Conservation (phyloP, 805 yeast genomes). For the Candida tammaniensis region DNA sequence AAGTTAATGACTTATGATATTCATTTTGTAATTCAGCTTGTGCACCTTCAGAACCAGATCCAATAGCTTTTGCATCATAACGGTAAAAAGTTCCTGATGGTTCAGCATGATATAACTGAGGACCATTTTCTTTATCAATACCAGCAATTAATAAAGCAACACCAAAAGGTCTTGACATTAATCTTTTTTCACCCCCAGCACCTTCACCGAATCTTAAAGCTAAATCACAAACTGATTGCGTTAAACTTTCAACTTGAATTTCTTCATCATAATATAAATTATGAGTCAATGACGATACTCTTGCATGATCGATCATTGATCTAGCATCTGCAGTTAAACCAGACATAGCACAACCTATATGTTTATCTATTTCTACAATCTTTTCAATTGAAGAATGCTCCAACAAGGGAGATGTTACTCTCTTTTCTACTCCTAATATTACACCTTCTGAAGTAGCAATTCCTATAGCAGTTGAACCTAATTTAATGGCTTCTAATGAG, state of each 20-base stretch:
- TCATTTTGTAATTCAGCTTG: conserved; percentile 96
- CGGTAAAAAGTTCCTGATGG: conserved; percentile 98
- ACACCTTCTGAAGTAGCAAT: conserved; percentile 95
- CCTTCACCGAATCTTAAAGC: conserved; percentile 98
- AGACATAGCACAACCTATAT: conserved; percentile 98
- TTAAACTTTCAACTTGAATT: conserved; percentile 86
- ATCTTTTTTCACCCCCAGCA: conserved; percentile 90
- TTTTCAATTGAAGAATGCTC: conserved; percentile 95
- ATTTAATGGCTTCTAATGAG: conserved; percentile 93
- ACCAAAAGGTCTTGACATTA: conserved; percentile 98
- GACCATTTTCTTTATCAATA: conserved; percentile 86
- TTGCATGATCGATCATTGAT: conserved; percentile 97
- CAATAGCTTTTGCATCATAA: conserved; percentile 98
- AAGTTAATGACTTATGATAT: conserved; percentile 87
- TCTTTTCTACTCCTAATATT: conserved; percentile 92
- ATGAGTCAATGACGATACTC: conserved; percentile 86
- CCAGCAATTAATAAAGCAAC: conserved; percentile 97
- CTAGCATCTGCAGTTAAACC: conserved; percentile 99
- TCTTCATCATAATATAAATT: conserved; percentile 87
- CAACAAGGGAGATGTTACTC: conserved; percentile 88
- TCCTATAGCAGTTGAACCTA: conserved; percentile 98
- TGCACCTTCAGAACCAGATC: conserved; percentile 98
- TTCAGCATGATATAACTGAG: conserved; percentile 97
- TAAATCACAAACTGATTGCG: conserved; percentile 95
- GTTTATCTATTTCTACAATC: conserved; percentile 89